Evolutionary conservation across 2,329 filamentous ascomycete species (phyloP).

Genomic region (Hirsutella rhossiliensis): DNA sequence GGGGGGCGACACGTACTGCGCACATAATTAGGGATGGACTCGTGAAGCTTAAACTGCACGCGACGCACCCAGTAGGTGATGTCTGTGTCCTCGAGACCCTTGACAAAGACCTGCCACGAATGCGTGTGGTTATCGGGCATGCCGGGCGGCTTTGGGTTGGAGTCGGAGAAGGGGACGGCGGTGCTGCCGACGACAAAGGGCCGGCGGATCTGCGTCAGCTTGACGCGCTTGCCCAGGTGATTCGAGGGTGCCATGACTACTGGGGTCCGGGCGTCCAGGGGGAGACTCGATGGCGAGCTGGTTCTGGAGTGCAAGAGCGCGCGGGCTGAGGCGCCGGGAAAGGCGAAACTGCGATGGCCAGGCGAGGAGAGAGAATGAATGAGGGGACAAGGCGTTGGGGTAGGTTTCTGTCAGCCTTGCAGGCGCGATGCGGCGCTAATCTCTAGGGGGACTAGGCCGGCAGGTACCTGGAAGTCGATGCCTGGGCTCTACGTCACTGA

Average conservation of each 20-base stretch:
- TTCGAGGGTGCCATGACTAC: constrained; percentile 46
- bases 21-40: constrained; percentile 86
- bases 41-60: constrained; percentile 96
- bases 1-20: constrained; percentile 43
- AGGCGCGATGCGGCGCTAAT: no score
- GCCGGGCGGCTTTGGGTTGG: constrained; percentile 64
- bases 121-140: constrained; percentile 89
- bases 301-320: no score
- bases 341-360: no score
- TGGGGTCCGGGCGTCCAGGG: no score
- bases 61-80: constrained; percentile 94
- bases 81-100: constrained; percentile 78
- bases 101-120: constrained; percentile 91
- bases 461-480: no score
- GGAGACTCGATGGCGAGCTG: no score
- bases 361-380: no score
- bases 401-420: no score
- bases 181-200: constrained; percentile 69
- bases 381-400: no score
- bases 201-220: constrained; percentile 50
- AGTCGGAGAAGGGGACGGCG: constrained; percentile 66
- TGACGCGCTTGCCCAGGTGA: constrained; percentile 49
- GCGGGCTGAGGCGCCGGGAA: no score
- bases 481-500: no score
- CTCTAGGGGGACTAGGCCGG: no score